Percentiles rank a stretch among this genome's conserved stretches.
phyloP scores from a whole-genome alignment of 208 protist species.

The Acanthamoeba lenticulata region DNA sequence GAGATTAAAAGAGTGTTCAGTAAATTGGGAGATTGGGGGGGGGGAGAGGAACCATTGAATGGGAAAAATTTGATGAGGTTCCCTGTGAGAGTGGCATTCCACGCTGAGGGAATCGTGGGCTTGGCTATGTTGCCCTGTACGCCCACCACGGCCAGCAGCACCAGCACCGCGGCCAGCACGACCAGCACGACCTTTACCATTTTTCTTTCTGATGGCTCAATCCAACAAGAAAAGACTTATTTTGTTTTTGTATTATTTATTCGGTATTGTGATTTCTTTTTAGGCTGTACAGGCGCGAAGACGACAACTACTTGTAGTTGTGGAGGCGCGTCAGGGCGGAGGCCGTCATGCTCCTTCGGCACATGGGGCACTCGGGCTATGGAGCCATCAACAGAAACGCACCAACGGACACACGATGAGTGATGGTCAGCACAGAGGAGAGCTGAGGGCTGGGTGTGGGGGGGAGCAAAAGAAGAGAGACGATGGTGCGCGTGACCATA shows the following conservation, averaged over 20 bases:
- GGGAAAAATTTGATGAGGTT: constrained; percentile 25
- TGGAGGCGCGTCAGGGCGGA: not conserved
- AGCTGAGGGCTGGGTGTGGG: not conserved
- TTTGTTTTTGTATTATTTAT: no score
- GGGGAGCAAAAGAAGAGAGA: not conserved
- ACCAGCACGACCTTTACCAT: not conserved
- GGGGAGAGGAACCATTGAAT: not conserved
- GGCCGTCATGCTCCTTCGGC: not conserved
- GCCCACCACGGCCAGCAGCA: not conserved
- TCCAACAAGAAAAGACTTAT: no score
- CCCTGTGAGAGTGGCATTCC: not conserved
- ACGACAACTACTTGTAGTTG: constrained; percentile 62
- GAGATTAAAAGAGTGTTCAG: not conserved
- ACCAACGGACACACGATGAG: not conserved
- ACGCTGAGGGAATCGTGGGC: not conserved
- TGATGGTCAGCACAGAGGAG: not conserved
- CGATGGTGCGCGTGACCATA: not conserved
- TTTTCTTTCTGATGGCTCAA: no score
- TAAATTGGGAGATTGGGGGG: not conserved
- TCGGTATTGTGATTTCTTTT: no score
- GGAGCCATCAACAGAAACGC: not conserved
- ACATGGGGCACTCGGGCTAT: constrained; percentile 66
- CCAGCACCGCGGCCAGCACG: not conserved
- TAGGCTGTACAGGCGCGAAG: no score
- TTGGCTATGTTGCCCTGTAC: not conserved